Percentiles rank a stretch among this genome's conserved stretches.
Conservation (phyloP, 2,329 filamentous ascomycete species). For the Ophiostoma sp. region DNA sequence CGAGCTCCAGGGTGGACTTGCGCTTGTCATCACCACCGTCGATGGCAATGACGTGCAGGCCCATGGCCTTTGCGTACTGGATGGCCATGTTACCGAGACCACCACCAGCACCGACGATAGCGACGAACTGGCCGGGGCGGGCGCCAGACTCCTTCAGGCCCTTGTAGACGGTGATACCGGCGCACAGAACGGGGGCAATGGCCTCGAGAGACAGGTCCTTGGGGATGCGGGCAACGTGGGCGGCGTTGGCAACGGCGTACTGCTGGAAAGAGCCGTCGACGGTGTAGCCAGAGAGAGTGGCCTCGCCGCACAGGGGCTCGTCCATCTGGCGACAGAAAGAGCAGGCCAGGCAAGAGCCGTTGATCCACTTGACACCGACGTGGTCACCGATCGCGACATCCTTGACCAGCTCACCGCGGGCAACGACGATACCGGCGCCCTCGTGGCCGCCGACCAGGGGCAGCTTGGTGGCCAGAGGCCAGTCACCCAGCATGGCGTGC, state of each 20-base stretch:
- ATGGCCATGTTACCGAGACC: constrained; percentile 43
- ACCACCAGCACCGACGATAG: constrained; percentile 46
- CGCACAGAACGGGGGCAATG: constrained; percentile 50
- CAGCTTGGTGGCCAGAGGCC: constrained; percentile 30
- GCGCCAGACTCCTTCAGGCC: constrained; percentile 36
- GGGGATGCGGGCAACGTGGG: constrained; percentile 76
- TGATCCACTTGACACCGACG: constrained; percentile 89
- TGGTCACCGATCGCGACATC: constrained; percentile 78
- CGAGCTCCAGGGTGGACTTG: constrained; percentile 60
- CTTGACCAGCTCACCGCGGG: constrained; percentile 65
- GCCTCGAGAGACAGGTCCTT: constrained; percentile 70
- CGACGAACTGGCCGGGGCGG: constrained; percentile 38
- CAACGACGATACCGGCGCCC: constrained; percentile 79
- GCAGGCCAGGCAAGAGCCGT: constrained; percentile 78
- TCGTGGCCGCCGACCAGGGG: constrained; percentile 55
- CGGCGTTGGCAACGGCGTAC: constrained; percentile 81
- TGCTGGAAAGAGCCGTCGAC: constrained; percentile 92
- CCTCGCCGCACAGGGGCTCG: constrained; percentile 74
- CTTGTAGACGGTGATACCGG: constrained; percentile 44
- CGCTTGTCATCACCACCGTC: constrained; percentile 46
- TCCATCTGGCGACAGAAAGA: constrained; percentile 75
- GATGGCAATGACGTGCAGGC: constrained; percentile 39
- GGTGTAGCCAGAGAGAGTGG: constrained; percentile 79
- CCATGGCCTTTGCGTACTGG: constrained; percentile 44
- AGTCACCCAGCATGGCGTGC: constrained; percentile 29